Percentiles rank a stretch among this genome's conserved stretches.
Conservation (phyloP, 176 grass and related monocot species). For the Musa beccarii region DNA sequence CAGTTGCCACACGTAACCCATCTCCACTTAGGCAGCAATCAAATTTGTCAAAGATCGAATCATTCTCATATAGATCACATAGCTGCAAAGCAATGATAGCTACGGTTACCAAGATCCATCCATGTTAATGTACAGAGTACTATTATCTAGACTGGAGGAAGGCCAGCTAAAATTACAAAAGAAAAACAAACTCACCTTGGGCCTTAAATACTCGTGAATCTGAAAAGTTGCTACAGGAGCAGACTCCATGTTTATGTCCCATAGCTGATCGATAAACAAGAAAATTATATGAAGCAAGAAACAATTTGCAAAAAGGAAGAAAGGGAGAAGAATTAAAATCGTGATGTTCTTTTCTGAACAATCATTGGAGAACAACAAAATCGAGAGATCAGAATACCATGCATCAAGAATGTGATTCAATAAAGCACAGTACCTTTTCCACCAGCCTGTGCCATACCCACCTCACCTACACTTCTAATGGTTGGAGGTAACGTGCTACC, state of each 20-base stretch:
- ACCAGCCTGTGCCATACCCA: not conserved
- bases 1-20: constrained; percentile 73
- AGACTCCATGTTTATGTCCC: constrained; percentile 11
- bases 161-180: constrained; percentile 4
- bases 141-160: not conserved
- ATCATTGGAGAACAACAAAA: not conserved
- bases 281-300: constrained; percentile 72
- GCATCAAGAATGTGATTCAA: not conserved
- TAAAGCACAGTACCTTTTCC: not conserved
- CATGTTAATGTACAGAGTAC: not conserved
- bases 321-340: constrained; percentile 10
- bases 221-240: constrained; percentile 5
- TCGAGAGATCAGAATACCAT: not conserved
- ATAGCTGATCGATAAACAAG: constrained; percentile 24
- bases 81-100: constrained; percentile 37
- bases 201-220: constrained; percentile 3
- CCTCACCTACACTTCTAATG: not conserved
- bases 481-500: not conserved
- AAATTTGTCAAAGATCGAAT: constrained; percentile 97
- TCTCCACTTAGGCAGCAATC: constrained; percentile 94
- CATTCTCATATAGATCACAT: constrained; percentile 98
- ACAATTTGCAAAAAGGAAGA: constrained; percentile 53
- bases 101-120: constrained; percentile 5
- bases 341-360: not conserved
- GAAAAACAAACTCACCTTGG: constrained; percentile 46